These are phyloP conservation scores for Tetraselmis chui DNA, from an alignment of 139 green algal genomes.

Conservation along the genomic window DNA sequence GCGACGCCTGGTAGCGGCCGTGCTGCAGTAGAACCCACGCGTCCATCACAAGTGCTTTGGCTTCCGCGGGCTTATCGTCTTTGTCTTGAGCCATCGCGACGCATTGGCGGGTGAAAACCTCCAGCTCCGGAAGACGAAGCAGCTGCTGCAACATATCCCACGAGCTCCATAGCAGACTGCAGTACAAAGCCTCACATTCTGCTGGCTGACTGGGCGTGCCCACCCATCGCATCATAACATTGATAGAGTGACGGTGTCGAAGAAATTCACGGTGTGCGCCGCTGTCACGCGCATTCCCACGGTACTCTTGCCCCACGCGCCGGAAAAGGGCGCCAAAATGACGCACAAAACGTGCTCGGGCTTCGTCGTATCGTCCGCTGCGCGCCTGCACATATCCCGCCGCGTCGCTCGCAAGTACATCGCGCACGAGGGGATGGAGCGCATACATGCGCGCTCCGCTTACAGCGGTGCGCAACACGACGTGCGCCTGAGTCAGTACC, in stretches of 20 bases:
- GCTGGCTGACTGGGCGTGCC: neutral
- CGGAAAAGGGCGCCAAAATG: neutral
- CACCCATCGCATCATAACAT: neutral
- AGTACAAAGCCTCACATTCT: neutral
- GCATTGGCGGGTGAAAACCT: neutral
- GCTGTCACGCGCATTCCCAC: neutral
- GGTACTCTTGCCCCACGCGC: neutral
- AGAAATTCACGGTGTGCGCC: neutral
- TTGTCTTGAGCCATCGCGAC: neutral
- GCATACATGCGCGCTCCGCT: neutral
- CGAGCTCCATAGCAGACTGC: neutral
- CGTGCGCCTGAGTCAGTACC: neutral
- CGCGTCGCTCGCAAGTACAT: neutral
- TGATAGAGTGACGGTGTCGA: neutral
- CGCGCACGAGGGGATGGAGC: neutral
- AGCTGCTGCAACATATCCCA: neutral
- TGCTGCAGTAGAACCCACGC: neutral
- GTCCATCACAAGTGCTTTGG: neutral
- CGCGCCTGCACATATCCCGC: neutral
- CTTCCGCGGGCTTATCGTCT: neutral
- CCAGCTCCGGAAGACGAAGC: neutral
- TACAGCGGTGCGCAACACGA: neutral
- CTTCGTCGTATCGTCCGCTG: neutral
- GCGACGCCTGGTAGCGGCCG: neutral
- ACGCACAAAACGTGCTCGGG: neutral